Base-by-base conservation (phyloP, 2,329 filamentous ascomycete genomes). In the Ophiostoma australiae region DNA sequence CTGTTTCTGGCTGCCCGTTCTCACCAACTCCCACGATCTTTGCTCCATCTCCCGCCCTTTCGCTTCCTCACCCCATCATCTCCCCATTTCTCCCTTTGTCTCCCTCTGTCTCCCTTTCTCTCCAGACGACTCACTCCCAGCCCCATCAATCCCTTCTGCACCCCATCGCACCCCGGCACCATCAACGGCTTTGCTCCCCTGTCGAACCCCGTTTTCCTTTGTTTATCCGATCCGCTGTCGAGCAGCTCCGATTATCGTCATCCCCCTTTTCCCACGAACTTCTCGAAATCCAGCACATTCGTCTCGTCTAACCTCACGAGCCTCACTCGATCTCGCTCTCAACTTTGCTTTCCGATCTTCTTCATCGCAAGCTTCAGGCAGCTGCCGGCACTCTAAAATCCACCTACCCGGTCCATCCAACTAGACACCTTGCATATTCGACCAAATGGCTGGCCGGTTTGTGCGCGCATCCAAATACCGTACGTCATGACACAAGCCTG, bases 391-490 rank as follows among this genome's bases (percentile, higher is more conserved):
- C 61, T 37, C 35, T 23, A 39, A 11, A 11, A 31, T 2, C 63
- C 4, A 15, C n/a, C n/a, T 39, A 48, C 15, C 33, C 31, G 17
- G 7, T 10, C 35, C 11, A 39, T 39, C n/a, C 37, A 23, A 41
- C 31, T 35, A 27, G 20, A 48, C 39, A 48, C 66, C 13, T 20
- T 27, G 15, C 39, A 48, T 58, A 33, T 15, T 69, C 68, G 68
- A 69, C 70, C 68, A 72, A 79, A 89, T 89, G 86, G 82, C 86
- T 78, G 85, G 86, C 79, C 86, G 87, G 79, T 90, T 90, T 79
- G 87, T 89, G 80, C 85, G 87, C 81, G 84, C 87, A 80, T 90
- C 87, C 80, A 90, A 90, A 78, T 90, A 89, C 82, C 87, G 87
- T 90, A 83, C 78, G 86, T 70, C 27, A 37, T 67, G 61, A 65